Evolutionary conservation across 1,139 yeast species (phyloP).

Genomic region (Suhomyces wounanorum): DNA sequence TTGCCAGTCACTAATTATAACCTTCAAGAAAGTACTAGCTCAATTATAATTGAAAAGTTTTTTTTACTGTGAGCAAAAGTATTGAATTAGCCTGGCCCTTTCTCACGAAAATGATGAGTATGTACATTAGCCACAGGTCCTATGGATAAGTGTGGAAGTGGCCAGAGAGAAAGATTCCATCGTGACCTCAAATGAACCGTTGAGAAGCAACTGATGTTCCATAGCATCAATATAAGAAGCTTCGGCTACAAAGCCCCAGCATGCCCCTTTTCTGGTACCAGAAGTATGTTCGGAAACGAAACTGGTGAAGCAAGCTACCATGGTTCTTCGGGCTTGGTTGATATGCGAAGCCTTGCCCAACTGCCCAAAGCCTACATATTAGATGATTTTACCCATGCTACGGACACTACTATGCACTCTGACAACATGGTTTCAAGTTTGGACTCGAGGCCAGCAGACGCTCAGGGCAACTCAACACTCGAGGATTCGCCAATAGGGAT

Average conservation of each 20-base stretch:
- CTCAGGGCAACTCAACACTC: not conserved
- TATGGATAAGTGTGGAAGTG: not conserved
- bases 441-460: not conserved
- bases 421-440: not conserved
- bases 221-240: not conserved
- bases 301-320: not conserved
- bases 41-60: not conserved
- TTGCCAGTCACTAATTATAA: not conserved
- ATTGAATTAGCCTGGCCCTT: too few species aligned
- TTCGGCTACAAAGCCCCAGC: not conserved
- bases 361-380: not conserved
- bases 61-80: not conserved
- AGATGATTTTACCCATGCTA: not conserved
- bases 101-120: too few species aligned
- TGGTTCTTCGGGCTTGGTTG: not conserved
- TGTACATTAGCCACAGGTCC: too few species aligned
- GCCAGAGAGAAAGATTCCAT: not conserved
- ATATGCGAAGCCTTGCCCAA: not conserved
- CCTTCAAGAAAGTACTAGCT: not conserved
- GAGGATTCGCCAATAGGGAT: too few species aligned
- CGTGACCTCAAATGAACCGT: not conserved
- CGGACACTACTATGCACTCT: not conserved
- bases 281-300: not conserved
- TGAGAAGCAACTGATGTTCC: not conserved
- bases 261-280: not conserved